Percentiles rank a stretch among this genome's conserved stretches.
Conservation (phyloP, 139 green algal genomes). For the Tetradesmus lagerheimii region DNA sequence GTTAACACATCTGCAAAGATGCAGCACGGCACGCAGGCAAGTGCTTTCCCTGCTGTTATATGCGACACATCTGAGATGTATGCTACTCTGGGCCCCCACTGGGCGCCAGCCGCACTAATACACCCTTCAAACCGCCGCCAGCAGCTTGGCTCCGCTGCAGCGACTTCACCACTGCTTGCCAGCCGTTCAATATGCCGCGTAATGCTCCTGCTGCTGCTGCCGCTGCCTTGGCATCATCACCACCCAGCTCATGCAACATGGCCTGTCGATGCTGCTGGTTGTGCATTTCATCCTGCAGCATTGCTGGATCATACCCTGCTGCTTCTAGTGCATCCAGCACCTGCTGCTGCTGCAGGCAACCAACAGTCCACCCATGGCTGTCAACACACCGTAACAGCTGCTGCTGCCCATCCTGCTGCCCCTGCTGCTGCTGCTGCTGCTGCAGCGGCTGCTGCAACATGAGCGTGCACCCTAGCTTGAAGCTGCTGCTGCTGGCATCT, state of each 20-base stretch:
- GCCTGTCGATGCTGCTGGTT: background rate
- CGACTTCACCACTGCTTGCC: background rate
- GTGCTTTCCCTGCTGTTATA: too few species aligned
- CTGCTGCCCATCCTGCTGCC: background rate
- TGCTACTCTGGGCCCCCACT: background rate
- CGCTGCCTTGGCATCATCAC: background rate
- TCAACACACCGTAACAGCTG: background rate
- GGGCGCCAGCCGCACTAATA: background rate
- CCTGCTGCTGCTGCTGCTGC: background rate
- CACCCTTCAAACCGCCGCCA: background rate
- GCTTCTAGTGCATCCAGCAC: background rate
- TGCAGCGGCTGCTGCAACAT: slow-evolving; percentile 15
- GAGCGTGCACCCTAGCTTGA: background rate
- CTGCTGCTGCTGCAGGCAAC: slow-evolving; percentile 22
- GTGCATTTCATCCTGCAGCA: background rate
- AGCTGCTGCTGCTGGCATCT: background rate
- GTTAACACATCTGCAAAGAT: too few species aligned
- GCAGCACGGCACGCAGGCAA: too few species aligned
- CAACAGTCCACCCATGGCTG: slow-evolving; percentile 17
- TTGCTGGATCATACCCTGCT: slow-evolving; percentile 11
- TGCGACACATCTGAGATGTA: too few species aligned
- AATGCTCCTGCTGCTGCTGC: background rate
- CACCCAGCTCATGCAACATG: background rate
- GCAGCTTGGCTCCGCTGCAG: background rate
- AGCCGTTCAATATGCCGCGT: background rate